phyloP scores from a whole-genome alignment of 2,329 filamentous ascomycete genomes.

The Claviceps fusiformis region DNA sequence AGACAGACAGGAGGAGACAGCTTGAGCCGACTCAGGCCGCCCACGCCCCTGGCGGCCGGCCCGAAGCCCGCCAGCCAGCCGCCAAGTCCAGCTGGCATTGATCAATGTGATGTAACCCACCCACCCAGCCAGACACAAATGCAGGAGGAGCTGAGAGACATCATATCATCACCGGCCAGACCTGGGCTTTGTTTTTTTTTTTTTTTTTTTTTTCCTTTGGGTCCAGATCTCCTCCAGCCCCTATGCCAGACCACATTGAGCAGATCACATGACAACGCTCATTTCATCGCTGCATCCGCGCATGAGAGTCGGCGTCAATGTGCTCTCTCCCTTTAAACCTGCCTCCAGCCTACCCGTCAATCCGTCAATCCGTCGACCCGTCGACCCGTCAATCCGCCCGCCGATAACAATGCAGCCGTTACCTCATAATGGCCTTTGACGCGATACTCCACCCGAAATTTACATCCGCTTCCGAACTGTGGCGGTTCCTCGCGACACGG shows the following conservation, averaged over 20 bases:
- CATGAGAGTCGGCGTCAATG: neutral
- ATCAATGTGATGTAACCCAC: neutral
- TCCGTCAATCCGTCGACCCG: neutral
- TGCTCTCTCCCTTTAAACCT: neutral
- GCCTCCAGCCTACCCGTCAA: neutral
- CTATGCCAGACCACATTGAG: neutral
- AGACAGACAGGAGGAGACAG: no score
- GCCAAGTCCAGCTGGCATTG: neutral
- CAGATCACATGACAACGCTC: neutral
- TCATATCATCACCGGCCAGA: neutral
- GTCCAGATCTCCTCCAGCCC: neutral
- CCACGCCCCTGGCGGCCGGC: neutral
- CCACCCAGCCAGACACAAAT: neutral
- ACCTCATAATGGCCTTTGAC: constrained; percentile 5
- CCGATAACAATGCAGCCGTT: neutral
- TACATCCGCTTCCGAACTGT: neutral
- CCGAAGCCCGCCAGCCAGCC: neutral
- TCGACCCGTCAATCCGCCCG: no score
- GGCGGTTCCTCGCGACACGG: constrained; percentile 2
- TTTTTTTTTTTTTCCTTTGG: no score
- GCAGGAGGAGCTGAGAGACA: neutral
- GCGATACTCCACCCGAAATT: neutral
- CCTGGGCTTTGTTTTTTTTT: no score
- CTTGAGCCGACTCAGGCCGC: no score
- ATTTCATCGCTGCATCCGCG: neutral